These are phyloP conservation scores for Neofusicoccum sp. DNA, from an alignment of 2,329 filamentous ascomycete genomes.

Conservation along the genomic window DNA sequence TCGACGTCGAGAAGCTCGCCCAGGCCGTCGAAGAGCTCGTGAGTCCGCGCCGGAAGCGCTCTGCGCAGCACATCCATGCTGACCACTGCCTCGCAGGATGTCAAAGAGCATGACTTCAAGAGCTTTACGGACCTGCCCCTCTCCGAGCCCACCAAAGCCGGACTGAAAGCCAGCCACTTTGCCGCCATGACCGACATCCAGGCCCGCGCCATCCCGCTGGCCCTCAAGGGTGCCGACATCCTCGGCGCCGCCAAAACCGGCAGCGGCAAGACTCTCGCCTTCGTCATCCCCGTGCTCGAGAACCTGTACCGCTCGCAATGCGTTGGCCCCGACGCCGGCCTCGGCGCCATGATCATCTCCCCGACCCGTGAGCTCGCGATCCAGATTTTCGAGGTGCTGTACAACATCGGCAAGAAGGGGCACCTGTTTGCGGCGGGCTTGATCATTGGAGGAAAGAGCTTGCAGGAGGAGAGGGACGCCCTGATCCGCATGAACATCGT, in stretches of 20 bases:
- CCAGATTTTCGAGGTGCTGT: conserved; percentile 92
- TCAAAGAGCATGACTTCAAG: conserved; percentile 58
- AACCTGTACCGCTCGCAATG: conserved; percentile 86
- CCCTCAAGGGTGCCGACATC: conserved; percentile 81
- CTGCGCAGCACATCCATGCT: conserved; percentile 16
- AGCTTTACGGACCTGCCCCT: conserved; percentile 83
- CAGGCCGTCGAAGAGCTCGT: conserved; percentile 44
- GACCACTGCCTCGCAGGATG: conserved; percentile 50
- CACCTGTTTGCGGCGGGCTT: conserved; percentile 90
- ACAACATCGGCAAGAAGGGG: conserved; percentile 78
- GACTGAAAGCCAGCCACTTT: conserved; percentile 84
- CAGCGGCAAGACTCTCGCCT: conserved; percentile 92
- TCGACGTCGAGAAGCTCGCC: conserved; percentile 48
- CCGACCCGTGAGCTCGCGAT: conserved; percentile 93
- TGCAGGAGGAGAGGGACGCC: conserved; percentile 83
- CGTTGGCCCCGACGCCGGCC: conserved; percentile 79
- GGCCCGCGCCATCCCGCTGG: conserved; percentile 80
- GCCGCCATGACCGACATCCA: conserved; percentile 90
- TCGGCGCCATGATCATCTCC: conserved; percentile 89
- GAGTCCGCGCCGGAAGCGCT: conserved; percentile 19
- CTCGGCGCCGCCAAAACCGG: conserved; percentile 94
- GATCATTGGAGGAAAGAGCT: conserved; percentile 87
- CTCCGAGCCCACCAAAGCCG: conserved; percentile 73
- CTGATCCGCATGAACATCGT: conserved; percentile 93
- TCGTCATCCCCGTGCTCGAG: conserved; percentile 87